Conservation (phyloP, 768 basidiomycete species). For the Coprinellus aureogranulatus region DNA sequence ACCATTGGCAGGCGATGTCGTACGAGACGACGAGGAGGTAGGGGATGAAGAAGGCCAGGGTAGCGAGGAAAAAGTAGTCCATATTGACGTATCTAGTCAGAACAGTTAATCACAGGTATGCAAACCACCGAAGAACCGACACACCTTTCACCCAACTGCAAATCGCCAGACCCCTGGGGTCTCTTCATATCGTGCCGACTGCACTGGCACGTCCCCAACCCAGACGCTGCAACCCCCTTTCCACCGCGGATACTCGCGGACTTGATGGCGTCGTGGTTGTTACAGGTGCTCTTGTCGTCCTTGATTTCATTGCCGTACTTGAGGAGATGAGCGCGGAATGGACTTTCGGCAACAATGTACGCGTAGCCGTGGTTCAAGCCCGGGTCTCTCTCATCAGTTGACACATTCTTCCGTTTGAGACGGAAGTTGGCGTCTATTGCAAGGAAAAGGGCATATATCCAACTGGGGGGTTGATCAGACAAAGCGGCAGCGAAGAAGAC, state of each 20-base stretch:
- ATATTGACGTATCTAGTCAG: conserved; percentile 26
- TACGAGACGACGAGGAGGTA: conserved; percentile 23
- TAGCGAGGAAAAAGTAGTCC: conserved; percentile 23
- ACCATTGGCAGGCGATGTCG: conserved; percentile 29
- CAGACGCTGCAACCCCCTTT: conserved; percentile 22
- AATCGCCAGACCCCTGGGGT: conserved; percentile 24
- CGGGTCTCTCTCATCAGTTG: conserved; percentile 23
- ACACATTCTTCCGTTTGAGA: conserved; percentile 22
- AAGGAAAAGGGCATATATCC: conserved; percentile 23
- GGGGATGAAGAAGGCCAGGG: background rate
- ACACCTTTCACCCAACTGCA: conserved; percentile 34
- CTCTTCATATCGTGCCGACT: conserved; percentile 28
- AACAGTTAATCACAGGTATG: background rate
- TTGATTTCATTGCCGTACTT: conserved; percentile 12
- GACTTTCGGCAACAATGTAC: conserved; percentile 25
- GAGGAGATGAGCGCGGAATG: too few species aligned
- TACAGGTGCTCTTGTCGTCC: conserved; percentile 21
- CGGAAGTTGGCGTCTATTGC: conserved; percentile 32
- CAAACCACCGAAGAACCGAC: background rate
- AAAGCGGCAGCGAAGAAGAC: conserved; percentile 2
- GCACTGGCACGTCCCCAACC: conserved; percentile 29
- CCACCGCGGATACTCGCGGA: conserved; percentile 16
- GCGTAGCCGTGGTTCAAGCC: conserved; percentile 23
- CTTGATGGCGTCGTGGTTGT: conserved; percentile 14
- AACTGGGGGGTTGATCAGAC: conserved; percentile 16